Percentiles rank a stretch among this genome's conserved stretches.
Conservation (phyloP, 2,329 filamentous ascomycete species). For the Aspergillus awamori region DNA sequence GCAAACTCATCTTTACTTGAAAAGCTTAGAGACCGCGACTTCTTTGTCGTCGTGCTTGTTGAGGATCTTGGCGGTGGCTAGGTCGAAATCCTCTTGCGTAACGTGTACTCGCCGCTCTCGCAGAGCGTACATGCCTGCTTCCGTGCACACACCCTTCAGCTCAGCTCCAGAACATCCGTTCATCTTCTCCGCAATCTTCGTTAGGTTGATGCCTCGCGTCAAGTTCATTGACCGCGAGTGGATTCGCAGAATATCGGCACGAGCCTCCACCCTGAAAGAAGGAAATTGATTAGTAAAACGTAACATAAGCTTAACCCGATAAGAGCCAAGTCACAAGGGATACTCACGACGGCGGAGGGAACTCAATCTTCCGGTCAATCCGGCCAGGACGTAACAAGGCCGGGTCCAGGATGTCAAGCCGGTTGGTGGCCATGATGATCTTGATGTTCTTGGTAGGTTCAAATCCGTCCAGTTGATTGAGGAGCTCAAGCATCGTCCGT, state of each 20-base stretch:
- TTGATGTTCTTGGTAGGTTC: constrained; percentile 99
- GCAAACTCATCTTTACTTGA: constrained; percentile 33
- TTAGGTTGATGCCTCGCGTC: constrained; percentile 94
- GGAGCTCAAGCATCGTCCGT: constrained; percentile 95
- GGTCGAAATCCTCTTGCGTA: constrained; percentile 97
- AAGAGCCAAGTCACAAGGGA: neutral
- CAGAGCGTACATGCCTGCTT: constrained; percentile 97
- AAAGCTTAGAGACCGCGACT: constrained; percentile 42
- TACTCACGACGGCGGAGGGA: constrained; percentile 80
- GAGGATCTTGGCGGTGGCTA: constrained; percentile 97
- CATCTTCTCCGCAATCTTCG: constrained; percentile 99
- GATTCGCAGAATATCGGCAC: constrained; percentile 96
- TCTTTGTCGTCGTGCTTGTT: constrained; percentile 99
- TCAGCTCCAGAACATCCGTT: constrained; percentile 97
- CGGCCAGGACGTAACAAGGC: constrained; percentile 92
- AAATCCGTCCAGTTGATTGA: constrained; percentile 98
- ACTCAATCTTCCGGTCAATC: constrained; percentile 98
- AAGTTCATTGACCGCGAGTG: constrained; percentile 99
- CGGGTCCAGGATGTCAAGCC: constrained; percentile 94
- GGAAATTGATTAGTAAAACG: constrained; percentile 23
- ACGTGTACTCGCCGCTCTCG: constrained; percentile 95
- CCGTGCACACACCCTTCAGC: constrained; percentile 97
- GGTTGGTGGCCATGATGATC: constrained; percentile 99
- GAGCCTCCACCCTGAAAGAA: constrained; percentile 71
- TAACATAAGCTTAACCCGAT: neutral